Base-by-base conservation (phyloP, 2,329 filamentous ascomycete genomes). In the Pseudocercospora cruenta region DNA sequence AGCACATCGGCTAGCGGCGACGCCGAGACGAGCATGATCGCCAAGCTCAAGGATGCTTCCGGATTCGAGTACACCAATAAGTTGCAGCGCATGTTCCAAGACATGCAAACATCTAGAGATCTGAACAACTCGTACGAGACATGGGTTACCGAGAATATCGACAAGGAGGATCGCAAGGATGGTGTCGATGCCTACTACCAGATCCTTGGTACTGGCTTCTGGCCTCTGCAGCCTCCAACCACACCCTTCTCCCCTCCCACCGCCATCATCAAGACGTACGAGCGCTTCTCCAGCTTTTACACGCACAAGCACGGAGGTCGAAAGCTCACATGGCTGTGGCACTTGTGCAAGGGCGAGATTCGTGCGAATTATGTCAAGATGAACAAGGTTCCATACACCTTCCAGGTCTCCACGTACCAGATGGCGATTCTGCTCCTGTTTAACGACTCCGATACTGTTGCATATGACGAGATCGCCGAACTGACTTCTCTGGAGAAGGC, bases 1-100 rank as follows among this genome's bases (percentile, higher is more conserved):
- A 93, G 91, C 78, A 97, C 91, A 78, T 98, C 95, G 0, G 95
- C 95, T 2, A 97, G 94, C 2, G 94, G 97, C 72, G 95, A 99
- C 80, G 94, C 95, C 1, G 95, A 99, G 83, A 97, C 93, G 0
- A 97, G 93, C 82, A 99, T 99, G 95, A 99, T 99, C 80, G 94
- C 92, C 83, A 99, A 98, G 82, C 85, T 99, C 71, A 99, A 99
- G 83, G 95, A 99, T 77, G 94, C 95, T 0, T 98, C 95, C 76
- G 95, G 95, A 74, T 99, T 97, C 73, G 95, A 99, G 79, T 99
- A 99, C 81, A 99, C 95, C 72, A 99, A 98, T 85, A 98, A 98
- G 83, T 87, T 99, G 54, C 94, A 98, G 82, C 93, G 96, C 76
- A 99, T 99, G 95, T 99, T 98, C 87, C 94, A 98, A 79, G 95